Conservation (phyloP, 768 basidiomycete species). For the Cystobasidium onofrii region DNA sequence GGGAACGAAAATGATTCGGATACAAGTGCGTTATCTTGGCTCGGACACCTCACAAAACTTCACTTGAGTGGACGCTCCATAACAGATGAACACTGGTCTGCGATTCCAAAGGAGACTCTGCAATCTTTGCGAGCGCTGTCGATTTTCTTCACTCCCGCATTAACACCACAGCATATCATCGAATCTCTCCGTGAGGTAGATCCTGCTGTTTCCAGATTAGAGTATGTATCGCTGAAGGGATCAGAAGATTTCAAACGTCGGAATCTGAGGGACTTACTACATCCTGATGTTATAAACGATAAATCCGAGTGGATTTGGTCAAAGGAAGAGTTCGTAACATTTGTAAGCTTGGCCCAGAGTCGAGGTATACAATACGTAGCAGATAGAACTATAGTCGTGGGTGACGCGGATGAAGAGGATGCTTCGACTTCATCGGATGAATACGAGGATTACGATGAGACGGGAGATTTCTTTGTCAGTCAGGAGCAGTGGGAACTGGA, state of each 20-base stretch:
- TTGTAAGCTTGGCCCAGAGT: not conserved
- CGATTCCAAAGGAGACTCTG: not conserved
- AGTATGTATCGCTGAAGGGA: not conserved
- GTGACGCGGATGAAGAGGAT: constrained; percentile 1
- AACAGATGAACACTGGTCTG: not conserved
- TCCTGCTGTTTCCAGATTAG: not conserved
- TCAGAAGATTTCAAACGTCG: not conserved
- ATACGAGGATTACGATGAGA: not conserved
- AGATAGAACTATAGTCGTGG: not conserved
- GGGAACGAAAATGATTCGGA: not conserved
- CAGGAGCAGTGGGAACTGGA: constrained; percentile 12
- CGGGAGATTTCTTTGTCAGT: constrained; percentile 6
- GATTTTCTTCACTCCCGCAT: not conserved
- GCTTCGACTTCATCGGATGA: not conserved
- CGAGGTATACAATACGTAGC: not conserved
- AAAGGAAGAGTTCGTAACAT: not conserved
- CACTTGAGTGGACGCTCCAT: not conserved
- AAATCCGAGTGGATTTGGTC: not conserved
- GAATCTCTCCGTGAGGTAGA: not conserved
- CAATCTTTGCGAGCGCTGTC: not conserved
- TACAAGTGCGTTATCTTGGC: not conserved
- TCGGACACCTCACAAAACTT: not conserved
- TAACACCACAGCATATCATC: not conserved
- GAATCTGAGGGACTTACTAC: not conserved
- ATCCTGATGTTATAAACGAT: not conserved